These are phyloP conservation scores for Candida piceae DNA, from an alignment of 805 yeast genomes.

Conservation along the genomic window DNA sequence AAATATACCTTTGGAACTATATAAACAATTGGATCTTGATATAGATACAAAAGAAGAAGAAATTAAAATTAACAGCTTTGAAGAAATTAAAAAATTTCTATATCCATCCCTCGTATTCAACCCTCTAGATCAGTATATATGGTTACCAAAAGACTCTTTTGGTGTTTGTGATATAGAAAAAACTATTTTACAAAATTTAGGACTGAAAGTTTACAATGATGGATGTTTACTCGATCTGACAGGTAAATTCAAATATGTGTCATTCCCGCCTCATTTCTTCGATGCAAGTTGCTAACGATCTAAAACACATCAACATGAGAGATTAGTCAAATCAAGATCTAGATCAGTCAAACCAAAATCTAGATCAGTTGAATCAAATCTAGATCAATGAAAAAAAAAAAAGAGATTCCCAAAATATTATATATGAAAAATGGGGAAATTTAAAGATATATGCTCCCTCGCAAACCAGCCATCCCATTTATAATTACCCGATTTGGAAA, in stretches of 20 bases:
- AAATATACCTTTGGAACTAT: slow-evolving; percentile 33
- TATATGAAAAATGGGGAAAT: too few relatives aligned
- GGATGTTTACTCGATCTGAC: slow-evolving; percentile 14
- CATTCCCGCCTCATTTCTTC: slow-evolving; percentile 22
- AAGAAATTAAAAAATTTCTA: slow-evolving; percentile 12
- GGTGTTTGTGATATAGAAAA: slow-evolving; percentile 28
- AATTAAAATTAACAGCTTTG: too few relatives aligned
- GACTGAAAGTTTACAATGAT: slow-evolving; percentile 14
- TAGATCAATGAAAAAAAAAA: too few relatives aligned
- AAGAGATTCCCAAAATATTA: slow-evolving; percentile 3
- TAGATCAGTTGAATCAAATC: too few relatives aligned
- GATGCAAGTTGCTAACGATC: too few relatives aligned
- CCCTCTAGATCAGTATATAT: slow-evolving; percentile 15
- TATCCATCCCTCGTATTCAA: slow-evolving; percentile 23
- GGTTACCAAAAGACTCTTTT: slow-evolving; percentile 29
- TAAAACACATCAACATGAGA: too few relatives aligned
- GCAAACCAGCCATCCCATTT: slow-evolving; percentile 18
- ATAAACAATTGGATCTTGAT: slow-evolving; percentile 6
- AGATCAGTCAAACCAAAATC: too few relatives aligned
- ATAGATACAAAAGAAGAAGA: too few relatives aligned
- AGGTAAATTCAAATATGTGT: slow-evolving; percentile 7
- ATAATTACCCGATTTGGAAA: slow-evolving; percentile 12
- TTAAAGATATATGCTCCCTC: too few relatives aligned
- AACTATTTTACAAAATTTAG: slow-evolving; percentile 16
- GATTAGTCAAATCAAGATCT: too few relatives aligned